Evolutionary conservation across 345 rosid genomes (phyloP).

Genomic region (Mercurialis annua): DNA sequence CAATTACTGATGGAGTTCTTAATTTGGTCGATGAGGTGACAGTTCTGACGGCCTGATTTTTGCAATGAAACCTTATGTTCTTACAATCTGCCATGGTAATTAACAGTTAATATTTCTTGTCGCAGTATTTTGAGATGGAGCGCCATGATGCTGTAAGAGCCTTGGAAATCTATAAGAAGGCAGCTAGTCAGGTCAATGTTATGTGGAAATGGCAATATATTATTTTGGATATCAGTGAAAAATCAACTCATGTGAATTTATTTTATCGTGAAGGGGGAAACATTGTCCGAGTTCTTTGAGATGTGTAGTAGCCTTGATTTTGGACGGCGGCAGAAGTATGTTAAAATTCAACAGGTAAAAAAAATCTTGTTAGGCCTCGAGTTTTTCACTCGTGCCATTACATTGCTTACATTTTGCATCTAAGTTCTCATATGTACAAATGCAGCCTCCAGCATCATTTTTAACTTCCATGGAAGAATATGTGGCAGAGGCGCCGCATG

Average conservation of each 20-base stretch:
- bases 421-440: background rate
- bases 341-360: constrained; percentile 35
- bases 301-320: constrained; percentile 24
- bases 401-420: background rate
- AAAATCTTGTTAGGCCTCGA: background rate
- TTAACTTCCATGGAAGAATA: constrained; percentile 38
- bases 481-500: constrained; percentile 25
- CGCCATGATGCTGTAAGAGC: constrained; percentile 29
- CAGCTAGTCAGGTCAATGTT: constrained; percentile 26
- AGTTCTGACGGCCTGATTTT: background rate
- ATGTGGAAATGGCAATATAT: background rate
- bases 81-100: background rate
- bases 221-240: background rate
- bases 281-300: constrained; percentile 35
- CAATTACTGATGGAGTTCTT: constrained; percentile 37
- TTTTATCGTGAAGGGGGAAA: constrained; percentile 26
- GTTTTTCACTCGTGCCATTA: background rate
- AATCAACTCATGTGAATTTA: background rate
- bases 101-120: background rate
- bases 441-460: constrained; percentile 39
- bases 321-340: constrained; percentile 23
- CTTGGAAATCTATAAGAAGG: constrained; percentile 38
- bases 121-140: constrained; percentile 41
- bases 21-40: constrained; percentile 38
- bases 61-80: background rate